These are phyloP conservation scores for Micractinium sp. DNA, from an alignment of 139 green algal species.

Conservation along the genomic window DNA sequence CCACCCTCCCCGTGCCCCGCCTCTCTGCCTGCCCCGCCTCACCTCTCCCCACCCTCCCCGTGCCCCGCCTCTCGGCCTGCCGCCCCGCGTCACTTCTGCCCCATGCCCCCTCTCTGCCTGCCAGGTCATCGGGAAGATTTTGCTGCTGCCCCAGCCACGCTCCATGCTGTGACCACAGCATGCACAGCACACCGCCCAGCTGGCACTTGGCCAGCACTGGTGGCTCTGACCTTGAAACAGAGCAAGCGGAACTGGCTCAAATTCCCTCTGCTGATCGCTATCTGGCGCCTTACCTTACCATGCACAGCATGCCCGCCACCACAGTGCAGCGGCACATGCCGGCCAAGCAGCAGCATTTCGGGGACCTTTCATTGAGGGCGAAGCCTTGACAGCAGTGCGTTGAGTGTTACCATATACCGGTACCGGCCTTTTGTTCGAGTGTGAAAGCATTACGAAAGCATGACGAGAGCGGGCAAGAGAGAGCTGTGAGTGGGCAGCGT, in stretches of 20 bases:
- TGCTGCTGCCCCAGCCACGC: conserved; percentile 47
- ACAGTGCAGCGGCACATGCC: no score
- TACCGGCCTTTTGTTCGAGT: not conserved
- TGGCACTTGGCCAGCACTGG: no score
- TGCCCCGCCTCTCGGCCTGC: not conserved
- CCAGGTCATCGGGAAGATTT: conserved; percentile 74
- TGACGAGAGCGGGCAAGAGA: not conserved
- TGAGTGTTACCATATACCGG: not conserved
- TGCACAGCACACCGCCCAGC: no score
- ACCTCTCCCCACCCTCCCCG: not conserved
- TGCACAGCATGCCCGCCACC: not conserved
- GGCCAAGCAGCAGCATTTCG: no score
- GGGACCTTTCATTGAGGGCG: no score
- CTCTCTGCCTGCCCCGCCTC: no score
- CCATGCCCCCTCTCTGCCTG: not conserved
- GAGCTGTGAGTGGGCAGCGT: no score
- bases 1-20: not conserved
- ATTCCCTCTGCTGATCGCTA: not conserved
- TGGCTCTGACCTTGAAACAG: no score
- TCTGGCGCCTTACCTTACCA: not conserved
- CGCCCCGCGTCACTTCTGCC: not conserved
- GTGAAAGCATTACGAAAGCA: not conserved
- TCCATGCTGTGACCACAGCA: conserved; percentile 22
- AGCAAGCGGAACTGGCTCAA: no score
- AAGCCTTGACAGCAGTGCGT: not conserved